phyloP scores from a whole-genome alignment of 1,284 basidiomycete species.

The Trichosporon asahii region DNA sequence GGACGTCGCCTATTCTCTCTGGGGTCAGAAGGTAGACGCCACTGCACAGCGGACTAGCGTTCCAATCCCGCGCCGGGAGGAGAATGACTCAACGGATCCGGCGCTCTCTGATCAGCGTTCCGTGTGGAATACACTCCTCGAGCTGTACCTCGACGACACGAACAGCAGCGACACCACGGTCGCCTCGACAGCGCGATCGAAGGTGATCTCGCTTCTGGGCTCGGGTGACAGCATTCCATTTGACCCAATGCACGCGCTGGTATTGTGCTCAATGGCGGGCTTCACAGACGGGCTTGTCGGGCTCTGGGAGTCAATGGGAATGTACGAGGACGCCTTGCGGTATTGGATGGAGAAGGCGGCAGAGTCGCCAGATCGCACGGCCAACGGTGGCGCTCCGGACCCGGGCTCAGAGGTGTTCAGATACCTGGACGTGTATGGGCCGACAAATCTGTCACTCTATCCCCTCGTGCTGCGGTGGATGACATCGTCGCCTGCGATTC shows the following conservation, averaged over 20 bases:
- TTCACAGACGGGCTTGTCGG: constrained; percentile 82
- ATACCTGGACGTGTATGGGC: constrained; percentile 71
- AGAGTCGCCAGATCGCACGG: constrained; percentile 29
- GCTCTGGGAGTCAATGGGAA: constrained; percentile 87
- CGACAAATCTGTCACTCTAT: constrained; percentile 70
- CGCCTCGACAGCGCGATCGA: constrained; percentile 43
- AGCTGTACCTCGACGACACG: constrained; percentile 75
- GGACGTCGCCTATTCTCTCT: constrained; percentile 72
- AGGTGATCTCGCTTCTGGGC: constrained; percentile 69
- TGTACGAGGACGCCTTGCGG: constrained; percentile 92
- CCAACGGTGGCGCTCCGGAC: constrained; percentile 4
- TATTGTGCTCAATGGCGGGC: constrained; percentile 78
- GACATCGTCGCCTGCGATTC: constrained; percentile 68
- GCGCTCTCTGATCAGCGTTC: constrained; percentile 70
- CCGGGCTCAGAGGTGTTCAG: constrained; percentile 63
- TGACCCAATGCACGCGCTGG: constrained; percentile 84
- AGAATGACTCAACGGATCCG: constrained; percentile 49
- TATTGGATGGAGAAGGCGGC: constrained; percentile 77
- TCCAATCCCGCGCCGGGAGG: constrained; percentile 15
- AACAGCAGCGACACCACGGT: constrained; percentile 37
- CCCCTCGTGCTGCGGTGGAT: constrained; percentile 85
- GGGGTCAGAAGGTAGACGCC: constrained; percentile 68
- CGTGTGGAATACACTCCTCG: constrained; percentile 93
- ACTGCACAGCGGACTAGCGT: constrained; percentile 5
- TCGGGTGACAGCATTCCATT: constrained; percentile 63